Base-by-base conservation (phyloP, 2,329 filamentous ascomycete species). In the Pestalotiopsis sp. region DNA sequence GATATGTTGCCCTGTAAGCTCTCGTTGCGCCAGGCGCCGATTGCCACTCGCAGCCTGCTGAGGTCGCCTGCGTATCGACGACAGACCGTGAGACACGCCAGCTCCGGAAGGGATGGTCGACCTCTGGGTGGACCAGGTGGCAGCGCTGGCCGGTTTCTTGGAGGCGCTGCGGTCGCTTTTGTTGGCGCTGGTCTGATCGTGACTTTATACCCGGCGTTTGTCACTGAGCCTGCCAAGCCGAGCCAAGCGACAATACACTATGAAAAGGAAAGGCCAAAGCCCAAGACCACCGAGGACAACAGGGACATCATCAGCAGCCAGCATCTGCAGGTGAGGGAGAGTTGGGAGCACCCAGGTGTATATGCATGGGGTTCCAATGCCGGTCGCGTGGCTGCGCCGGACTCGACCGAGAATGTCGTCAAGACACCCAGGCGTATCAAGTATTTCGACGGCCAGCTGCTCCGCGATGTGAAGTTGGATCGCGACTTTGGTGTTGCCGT, bases 311-410 rank as follows among this genome's bases (percentile, higher is more conserved):
- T 97, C 73, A 95, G 92, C 76, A 93, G 92, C 11, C 93, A 97
- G 77, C 94, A 97, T 80, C 81, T 93, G 5, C 95, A 98, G 81
- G 92, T 97, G 68, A 94, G 92, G 81, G 89, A 88, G 76, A 97
- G 93, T 79, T 89, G 87, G 85, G 88, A 89, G 79, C 90, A 92
- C 69, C 95, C 96, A 0, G 96, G 94, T 1, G 92, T 98, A 0
- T 98, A 97, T 80, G 89, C 92, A 4, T 99, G 96, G 95, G 96
- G 96, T 0, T 94, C 92, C 20, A 99, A 99, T 75, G 83, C 84
- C 17, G 93, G 94, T 69, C 88, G 87, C 73, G 94, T 97, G n/a
- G 93, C 92, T 48, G 94, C 94, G 56, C 94, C 94, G 1, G 90
- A 92, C 70, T 95, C 92, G 9, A 86, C 91, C 64, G 94, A 97